Conservation (phyloP, 768 basidiomycete genomes). For the Calocera cornea region DNA sequence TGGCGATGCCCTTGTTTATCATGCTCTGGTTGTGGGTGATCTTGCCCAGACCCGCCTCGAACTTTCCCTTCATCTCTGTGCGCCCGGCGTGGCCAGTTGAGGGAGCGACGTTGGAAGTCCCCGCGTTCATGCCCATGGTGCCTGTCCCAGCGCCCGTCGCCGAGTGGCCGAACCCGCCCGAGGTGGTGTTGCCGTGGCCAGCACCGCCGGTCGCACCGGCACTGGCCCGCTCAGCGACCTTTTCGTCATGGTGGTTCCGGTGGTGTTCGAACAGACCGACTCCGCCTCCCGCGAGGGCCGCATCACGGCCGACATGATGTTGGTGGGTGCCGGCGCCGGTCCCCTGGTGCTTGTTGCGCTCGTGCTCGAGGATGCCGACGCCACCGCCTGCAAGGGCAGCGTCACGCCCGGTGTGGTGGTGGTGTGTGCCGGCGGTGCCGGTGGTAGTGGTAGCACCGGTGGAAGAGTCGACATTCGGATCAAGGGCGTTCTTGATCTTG, state of each 20-base stretch:
- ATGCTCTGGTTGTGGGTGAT: neutral
- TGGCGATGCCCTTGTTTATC: neutral
- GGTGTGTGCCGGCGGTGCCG: no score
- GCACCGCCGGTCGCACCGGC: neutral
- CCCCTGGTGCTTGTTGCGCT: no score
- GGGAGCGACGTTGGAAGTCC: neutral
- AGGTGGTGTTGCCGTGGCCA: neutral
- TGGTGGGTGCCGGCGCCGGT: neutral
- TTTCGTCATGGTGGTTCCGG: no score
- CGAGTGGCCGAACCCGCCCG: neutral
- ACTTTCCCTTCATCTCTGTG: neutral
- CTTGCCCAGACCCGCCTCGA: neutral
- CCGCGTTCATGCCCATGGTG: neutral
- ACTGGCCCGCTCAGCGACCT: no score
- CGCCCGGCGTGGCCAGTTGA: neutral
- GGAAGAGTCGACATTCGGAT: neutral
- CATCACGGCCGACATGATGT: neutral
- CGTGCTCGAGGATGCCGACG: no score
- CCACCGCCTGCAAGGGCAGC: no score
- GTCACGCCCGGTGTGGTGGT: no score
- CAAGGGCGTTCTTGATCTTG: neutral
- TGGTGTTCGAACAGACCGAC: neutral
- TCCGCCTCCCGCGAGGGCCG: neutral
- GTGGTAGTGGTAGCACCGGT: neutral
- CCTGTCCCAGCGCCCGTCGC: neutral